Base-by-base conservation (phyloP, 768 basidiomycete species). In the Tylopilus vinaceipallidus region DNA sequence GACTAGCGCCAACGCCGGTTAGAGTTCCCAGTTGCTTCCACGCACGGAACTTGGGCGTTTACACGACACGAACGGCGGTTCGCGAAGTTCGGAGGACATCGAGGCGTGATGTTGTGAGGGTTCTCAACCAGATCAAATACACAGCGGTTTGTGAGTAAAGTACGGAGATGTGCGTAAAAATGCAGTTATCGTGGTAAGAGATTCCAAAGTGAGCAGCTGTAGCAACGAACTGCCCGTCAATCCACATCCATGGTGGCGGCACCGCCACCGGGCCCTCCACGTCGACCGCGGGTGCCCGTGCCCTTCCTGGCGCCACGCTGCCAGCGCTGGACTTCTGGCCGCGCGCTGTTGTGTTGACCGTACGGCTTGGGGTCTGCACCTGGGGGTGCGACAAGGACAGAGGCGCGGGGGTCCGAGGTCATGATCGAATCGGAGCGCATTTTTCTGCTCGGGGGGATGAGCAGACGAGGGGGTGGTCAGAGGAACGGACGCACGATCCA, bases 401-500 rank as follows among this genome's bases (percentile, higher is more conserved):
- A 75, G 4, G 88, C 86, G 23, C 88, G 81, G n/a, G 84, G 78
- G 56, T 76, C 76, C 19, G 74, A 73, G 27, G 46, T 53, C 52
- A 90, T 65, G 42, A 92, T 75, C 2, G 81, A 81, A 63, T 94
- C 91, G 3, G 91, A 92, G 45, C 91, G 87, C 75, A 94, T 75
- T 80, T 91, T 93, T 52, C 91, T 92, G 58, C 43, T 27, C 11
- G n/a, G 11, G 6, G 10, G 17, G 10, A 42, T 13, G 17, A n/a
- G n/a, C n/a, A 4, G 11, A 11, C 19, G n/a, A 27, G 19, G 26
- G 22, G 39, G 14, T n/a, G 16, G 9, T 24, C 5, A 17, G 26
- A 16, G n/a, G 20, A 0, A 13, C 13, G 5, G 9, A 57, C 66
- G 69, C 61, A 88, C 86, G 86, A 84, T 47, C 75, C 76, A n/a